Base-by-base conservation (phyloP, 306 rosid genomes). In the Cyclanthera cordifolia region DNA sequence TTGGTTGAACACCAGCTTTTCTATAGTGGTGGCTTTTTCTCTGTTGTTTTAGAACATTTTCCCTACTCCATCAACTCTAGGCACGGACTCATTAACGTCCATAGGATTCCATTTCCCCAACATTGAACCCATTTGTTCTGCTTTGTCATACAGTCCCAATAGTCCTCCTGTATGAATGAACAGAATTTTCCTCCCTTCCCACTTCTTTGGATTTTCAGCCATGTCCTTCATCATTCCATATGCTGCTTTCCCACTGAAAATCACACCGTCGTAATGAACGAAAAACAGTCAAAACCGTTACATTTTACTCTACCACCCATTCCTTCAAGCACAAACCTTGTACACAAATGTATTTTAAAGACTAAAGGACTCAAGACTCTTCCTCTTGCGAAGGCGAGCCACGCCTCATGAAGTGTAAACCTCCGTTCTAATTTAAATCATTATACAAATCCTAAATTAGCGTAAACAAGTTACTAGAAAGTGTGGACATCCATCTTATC, bases 161-260 rank as follows among this genome's bases (percentile, higher is more conserved):
- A 89, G 81, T 60, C 98, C 98, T 20, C 98, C 98, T 0, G 98
- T 89, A 74, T 93, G 98, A 74, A 93, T 57, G 79, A 93, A 92
- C 60, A 92, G 96, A 76, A 92, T 52, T 82, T 80, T 89, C 73
- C 96, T 89, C 65, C 98, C 95, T 84, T 87, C 98, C 98, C 98
- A 92, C 61, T 87, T 86, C 81, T 83, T 78, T 48, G 96, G 89
- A 79, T 89, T 84, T 77, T 77, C 93, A 12, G 54, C 21, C 77
- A 92, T 85, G 72, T 89, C 98, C 79, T 86, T 84, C 76, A 83
- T 61, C 93, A 89, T 47, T 54, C 80, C 88, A 81, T 77, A 85
- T 30, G 85, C 89, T 64, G 90, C 98, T 74, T 92, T 92, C 71
- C 98, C 98, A 8, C 98, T 89, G 87, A 64, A 61, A 61, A 39